phyloP scores from a whole-genome alignment of 306 rosid species.

The Medicago arabica region DNA sequence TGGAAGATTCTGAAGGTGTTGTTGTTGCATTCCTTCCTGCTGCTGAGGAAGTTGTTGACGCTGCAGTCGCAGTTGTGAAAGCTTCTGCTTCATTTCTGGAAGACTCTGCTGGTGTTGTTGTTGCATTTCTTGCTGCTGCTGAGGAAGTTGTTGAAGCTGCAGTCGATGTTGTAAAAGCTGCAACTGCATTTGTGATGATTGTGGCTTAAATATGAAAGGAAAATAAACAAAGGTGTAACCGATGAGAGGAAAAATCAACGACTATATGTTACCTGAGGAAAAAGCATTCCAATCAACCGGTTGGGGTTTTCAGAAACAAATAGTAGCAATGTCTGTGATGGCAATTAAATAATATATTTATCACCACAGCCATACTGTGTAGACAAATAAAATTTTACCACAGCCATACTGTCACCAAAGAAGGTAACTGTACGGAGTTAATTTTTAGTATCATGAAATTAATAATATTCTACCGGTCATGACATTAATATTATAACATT shows the following conservation, averaged over 20 bases:
- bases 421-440: too few species aligned
- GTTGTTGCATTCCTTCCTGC: constrained; percentile 38
- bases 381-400: neutral
- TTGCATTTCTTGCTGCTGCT: constrained; percentile 71
- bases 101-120: constrained; percentile 51
- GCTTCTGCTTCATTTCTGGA: constrained; percentile 51
- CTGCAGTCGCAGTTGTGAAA: neutral
- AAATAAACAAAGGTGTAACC: constrained; percentile 33
- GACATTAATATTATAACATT: too few species aligned
- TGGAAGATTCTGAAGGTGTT: constrained; percentile 42
- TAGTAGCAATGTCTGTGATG: constrained; percentile 91
- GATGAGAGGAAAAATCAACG: constrained; percentile 20
- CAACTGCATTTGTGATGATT: constrained; percentile 40
- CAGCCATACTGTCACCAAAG: neutral
- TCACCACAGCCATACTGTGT: neutral
- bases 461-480: neutral
- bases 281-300: constrained; percentile 98
- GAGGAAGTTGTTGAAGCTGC: constrained; percentile 27
- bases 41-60: too few species aligned
- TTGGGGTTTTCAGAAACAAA: constrained; percentile 91
- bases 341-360: constrained; percentile 47
- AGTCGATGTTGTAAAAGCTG: too few species aligned
- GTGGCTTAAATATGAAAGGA: constrained; percentile 82
- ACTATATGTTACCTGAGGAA: constrained; percentile 76
- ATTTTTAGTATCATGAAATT: too few species aligned